A percentile compares a stretch with the other conserved stretches of the same genome.
Evolutionary conservation across 148 eudicot species (phyloP).

Genomic region (Dianthus caryophyllus): DNA sequence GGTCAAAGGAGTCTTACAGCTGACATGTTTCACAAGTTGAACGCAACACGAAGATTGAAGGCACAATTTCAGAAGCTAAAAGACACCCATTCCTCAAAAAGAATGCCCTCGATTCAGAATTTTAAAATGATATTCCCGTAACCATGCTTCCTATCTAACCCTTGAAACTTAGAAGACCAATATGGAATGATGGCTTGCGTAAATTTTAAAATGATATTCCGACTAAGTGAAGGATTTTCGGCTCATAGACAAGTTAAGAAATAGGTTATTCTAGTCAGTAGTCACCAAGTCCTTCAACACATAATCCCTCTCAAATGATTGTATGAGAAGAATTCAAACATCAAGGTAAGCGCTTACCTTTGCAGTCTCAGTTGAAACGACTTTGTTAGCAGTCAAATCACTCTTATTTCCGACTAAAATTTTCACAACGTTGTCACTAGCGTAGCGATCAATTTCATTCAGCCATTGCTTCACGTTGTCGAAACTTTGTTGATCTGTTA

Average conservation of each 20-base stretch:
- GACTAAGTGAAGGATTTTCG: not conserved
- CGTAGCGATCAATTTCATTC: conserved; percentile 44
- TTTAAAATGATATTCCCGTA: no score
- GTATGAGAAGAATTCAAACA: not conserved
- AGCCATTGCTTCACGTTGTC: conserved; percentile 46
- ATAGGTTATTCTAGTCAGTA: not conserved
- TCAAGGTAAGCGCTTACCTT: conserved; percentile 12
- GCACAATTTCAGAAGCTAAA: no score
- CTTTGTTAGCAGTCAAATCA: conserved; percentile 42
- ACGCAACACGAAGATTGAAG: no score
- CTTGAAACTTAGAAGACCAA: not conserved
- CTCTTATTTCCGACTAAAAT: conserved; percentile 42
- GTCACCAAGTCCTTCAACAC: not conserved
- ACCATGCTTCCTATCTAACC: no score
- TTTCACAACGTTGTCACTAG: conserved; percentile 49
- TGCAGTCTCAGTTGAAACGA: conserved; percentile 39
- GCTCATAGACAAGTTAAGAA: not conserved
- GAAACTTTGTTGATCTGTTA: conserved; percentile 45
- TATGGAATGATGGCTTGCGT: not conserved
- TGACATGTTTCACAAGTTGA: no score
- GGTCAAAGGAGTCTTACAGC: not conserved
- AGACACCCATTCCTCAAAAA: no score
- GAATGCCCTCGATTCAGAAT: no score
- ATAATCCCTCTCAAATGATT: not conserved
- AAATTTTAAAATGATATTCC: not conserved